Percentiles rank a stretch among this genome's conserved stretches.
Evolutionary conservation across 495 filamentous ascomycete species (phyloP).

Genomic region (Penicillium fimorum): DNA sequence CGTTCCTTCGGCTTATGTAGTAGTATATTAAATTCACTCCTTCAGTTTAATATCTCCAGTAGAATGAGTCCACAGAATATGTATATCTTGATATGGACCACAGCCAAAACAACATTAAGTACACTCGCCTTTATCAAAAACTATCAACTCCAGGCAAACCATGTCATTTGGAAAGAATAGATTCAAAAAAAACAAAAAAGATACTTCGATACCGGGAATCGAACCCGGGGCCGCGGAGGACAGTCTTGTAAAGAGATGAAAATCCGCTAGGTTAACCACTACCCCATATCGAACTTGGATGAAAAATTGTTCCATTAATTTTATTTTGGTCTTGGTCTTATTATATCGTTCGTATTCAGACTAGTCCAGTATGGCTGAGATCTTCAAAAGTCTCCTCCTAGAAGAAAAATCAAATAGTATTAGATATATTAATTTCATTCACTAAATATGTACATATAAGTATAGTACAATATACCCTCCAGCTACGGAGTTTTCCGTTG

Average conservation of each 20-base stretch:
- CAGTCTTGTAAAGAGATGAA: not conserved
- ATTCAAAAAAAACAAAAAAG: not conserved
- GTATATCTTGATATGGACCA: too few species aligned
- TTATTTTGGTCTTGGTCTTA: not conserved
- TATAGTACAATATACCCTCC: too few species aligned
- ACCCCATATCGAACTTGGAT: slow-evolving; percentile 5
- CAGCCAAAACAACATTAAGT: too few species aligned
- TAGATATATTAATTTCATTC: too few species aligned
- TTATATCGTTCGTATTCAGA: not conserved
- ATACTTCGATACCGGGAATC: slow-evolving; percentile 7
- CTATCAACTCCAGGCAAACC: too few species aligned
- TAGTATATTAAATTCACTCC: slow-evolving; percentile 11
- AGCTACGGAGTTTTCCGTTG: too few species aligned
- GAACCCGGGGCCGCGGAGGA: slow-evolving; percentile 1
- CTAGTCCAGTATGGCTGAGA: slow-evolving; percentile 1
- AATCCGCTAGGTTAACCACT: slow-evolving; percentile 5
- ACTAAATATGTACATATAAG: too few species aligned
- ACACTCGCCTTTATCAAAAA: too few species aligned
- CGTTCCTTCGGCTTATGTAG: slow-evolving; percentile 10
- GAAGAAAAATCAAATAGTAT: too few species aligned
- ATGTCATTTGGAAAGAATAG: not conserved
- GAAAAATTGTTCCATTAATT: too few species aligned
- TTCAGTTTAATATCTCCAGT: not conserved
- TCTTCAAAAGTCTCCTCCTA: not conserved
- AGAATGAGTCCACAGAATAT: not conserved